Conservation (phyloP, 2,329 filamentous ascomycete species). For the Sporothrix luriei region DNA sequence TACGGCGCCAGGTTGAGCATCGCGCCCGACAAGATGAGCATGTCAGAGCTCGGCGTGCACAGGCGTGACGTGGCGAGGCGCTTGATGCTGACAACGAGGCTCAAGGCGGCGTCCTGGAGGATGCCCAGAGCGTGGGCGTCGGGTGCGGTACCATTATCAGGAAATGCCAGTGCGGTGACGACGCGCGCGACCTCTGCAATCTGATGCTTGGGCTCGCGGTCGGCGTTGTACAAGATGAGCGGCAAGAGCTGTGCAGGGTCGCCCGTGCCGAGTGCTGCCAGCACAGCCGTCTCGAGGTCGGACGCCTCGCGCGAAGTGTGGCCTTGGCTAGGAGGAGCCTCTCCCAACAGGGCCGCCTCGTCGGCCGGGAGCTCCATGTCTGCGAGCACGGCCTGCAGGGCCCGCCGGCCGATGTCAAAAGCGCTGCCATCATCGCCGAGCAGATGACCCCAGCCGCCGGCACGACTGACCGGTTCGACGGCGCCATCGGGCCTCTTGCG, state of each 20-base stretch:
- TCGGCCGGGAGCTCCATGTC: conserved; percentile 28
- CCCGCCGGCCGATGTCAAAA: conserved; percentile 30
- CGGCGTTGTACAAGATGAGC: conserved; percentile 26
- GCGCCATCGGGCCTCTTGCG: background rate
- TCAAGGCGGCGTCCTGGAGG: background rate
- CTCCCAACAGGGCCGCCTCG: background rate
- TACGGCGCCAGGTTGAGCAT: conserved; percentile 28
- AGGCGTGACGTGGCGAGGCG: conserved; percentile 22
- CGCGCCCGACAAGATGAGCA: conserved; percentile 29
- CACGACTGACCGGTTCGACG: conserved; percentile 14
- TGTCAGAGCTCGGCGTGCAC: conserved; percentile 19
- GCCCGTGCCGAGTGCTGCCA: background rate
- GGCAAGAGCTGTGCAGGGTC: conserved; percentile 21
- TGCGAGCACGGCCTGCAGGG: conserved; percentile 26
- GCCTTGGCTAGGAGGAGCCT: background rate
- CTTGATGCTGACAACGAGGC: conserved; percentile 24
- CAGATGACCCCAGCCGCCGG: conserved; percentile 30
- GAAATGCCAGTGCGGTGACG: conserved; percentile 28
- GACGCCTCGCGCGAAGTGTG: background rate
- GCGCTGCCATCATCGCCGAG: conserved; percentile 30
- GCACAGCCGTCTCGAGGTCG: conserved; percentile 10
- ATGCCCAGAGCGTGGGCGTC: conserved; percentile 1
- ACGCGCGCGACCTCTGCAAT: conserved; percentile 28
- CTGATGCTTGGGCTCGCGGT: conserved; percentile 28
- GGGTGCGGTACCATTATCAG: background rate